Evolutionary conservation across 805 yeast species (phyloP).

Genomic region (Sungouiozyma ichnusensis): DNA sequence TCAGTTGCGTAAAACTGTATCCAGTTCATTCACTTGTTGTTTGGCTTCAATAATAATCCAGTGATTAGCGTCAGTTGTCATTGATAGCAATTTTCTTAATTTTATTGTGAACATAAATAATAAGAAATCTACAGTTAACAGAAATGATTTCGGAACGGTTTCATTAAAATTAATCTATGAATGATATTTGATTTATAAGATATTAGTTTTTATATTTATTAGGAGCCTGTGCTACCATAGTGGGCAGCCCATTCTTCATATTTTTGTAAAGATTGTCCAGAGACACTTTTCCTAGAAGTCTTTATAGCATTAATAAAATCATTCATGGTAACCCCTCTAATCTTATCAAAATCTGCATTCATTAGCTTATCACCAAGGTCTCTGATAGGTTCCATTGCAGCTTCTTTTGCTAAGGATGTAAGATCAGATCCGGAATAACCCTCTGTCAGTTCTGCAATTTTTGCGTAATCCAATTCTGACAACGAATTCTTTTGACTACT

Average conservation of each 20-base stretch:
- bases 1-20: no score
- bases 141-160: not conserved
- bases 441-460: constrained; percentile 57
- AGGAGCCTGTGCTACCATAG: constrained; percentile 74
- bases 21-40: no score
- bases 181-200: no score
- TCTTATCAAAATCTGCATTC: constrained; percentile 57
- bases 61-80: no score
- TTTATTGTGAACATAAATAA: not conserved
- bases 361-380: constrained; percentile 79
- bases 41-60: no score
- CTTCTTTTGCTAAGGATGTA: constrained; percentile 92
- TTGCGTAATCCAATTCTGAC: constrained; percentile 49
- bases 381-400: constrained; percentile 95
- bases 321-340: constrained; percentile 61
- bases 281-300: constrained; percentile 82
- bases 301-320: constrained; percentile 72
- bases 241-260: constrained; percentile 85
- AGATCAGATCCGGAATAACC: constrained; percentile 91
- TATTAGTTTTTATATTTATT: no score
- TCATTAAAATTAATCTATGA: not conserved
- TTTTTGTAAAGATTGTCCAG: constrained; percentile 61
- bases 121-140: not conserved
- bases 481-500: constrained; percentile 60
- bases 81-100: no score